A percentile compares a stretch with the other conserved stretches of the same genome.
These are phyloP conservation scores for Erodium trifolium DNA, from an alignment of 441 rosid genomes.

Conservation along the genomic window DNA sequence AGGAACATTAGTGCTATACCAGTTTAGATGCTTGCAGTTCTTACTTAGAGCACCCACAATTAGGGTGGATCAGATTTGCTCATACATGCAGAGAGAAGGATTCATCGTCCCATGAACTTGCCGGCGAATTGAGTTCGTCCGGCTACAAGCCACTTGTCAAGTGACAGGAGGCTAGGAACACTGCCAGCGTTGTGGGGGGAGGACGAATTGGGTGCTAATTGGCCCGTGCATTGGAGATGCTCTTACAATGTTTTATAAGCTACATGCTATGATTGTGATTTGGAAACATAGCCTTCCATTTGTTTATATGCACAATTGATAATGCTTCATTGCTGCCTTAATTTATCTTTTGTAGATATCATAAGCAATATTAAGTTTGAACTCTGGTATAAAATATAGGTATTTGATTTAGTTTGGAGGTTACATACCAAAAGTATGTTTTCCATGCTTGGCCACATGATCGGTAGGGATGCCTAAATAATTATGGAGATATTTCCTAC, in stretches of 20 bases:
- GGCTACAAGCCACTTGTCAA: too few relatives aligned
- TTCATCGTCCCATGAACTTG: too few relatives aligned
- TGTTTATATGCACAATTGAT: background rate
- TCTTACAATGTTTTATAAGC: background rate
- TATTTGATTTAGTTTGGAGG: background rate
- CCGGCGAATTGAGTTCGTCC: too few relatives aligned
- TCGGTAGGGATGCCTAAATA: background rate
- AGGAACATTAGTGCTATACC: background rate
- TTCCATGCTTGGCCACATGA: background rate
- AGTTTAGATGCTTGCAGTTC: background rate
- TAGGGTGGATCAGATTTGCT: too few relatives aligned
- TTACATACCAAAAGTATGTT: background rate
- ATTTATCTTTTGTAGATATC: background rate
- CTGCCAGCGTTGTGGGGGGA: too few relatives aligned
- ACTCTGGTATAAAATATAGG: background rate
- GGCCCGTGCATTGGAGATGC: too few relatives aligned
- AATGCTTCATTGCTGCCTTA: background rate
- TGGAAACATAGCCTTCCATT: background rate
- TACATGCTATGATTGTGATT: background rate
- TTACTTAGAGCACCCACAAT: background rate
- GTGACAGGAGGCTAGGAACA: too few relatives aligned
- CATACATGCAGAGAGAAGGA: too few relatives aligned
- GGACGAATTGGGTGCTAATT: too few relatives aligned
- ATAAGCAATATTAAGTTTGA: background rate
- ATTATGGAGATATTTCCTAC: background rate